Base-by-base conservation (phyloP, 768 basidiomycete species). In the Cyathus striatus region DNA sequence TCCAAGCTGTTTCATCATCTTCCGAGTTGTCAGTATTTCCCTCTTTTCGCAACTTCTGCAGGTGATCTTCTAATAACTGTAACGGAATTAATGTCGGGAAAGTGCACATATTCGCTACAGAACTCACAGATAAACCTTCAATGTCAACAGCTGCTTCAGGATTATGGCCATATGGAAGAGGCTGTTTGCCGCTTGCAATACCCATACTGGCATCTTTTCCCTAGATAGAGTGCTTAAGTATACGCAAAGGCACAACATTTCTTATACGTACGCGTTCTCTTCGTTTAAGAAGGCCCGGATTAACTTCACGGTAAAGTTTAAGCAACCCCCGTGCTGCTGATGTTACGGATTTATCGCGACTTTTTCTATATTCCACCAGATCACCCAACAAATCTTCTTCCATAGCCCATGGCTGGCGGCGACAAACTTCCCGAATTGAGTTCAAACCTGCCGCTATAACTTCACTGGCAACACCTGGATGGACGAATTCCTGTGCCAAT, bases 371-470 rank as follows among this genome's bases (percentile, higher is more conserved):
- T 63, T 92, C 94, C 40, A 98, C 78, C 49, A 99, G 63, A 64
- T 99, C 96, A 3, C 86, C 83, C 4, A 99, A 69, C 20, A 97
- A 63, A 54, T 97, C 95, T 51, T 91, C 90, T 51, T 95, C 91
- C 86, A 99, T 97, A 42, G 88, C 82, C 90, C 92, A 94, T 3
- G 95, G 91, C 58, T 99, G 96, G 27, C 95, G 65, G 23, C 88
- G 64, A 60, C 92, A 96, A n/a, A 99, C 79, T 61, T 98, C 95
- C 23, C 93, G 76, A 32, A 99, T 91, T 13, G 90, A 79, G 61
- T 99, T 99, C 49, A 99, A 68, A n/a, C 96, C 96, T 0, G 95
- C 96, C 1, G 94, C 83, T 48, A 97, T 87, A 54, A 98, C 92
- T 62, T 97, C 93, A 52, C 86, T 80, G 1, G 90, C 90, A 2